Evolutionary conservation across 2,329 filamentous ascomycete species (phyloP).

Genomic region (Pyrenochaeta sp.): DNA sequence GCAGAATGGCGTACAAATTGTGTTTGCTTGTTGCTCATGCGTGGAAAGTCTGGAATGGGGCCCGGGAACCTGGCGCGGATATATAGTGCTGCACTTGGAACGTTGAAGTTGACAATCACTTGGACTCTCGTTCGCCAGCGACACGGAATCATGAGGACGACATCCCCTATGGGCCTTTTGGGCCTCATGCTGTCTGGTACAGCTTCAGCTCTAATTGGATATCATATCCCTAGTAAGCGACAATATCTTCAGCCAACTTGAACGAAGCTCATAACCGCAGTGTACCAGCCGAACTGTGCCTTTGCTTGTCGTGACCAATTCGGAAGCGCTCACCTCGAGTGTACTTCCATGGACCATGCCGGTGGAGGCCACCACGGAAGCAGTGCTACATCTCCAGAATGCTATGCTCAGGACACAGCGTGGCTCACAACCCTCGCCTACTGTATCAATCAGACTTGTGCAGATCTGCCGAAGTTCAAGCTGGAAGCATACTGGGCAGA

Average conservation of each 20-base stretch:
- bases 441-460: conserved; percentile 37
- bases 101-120: not conserved
- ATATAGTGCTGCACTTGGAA: not conserved
- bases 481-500: conserved; percentile 30
- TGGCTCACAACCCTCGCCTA: conserved; percentile 40
- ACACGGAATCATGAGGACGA: not conserved
- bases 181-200: conserved; percentile 1
- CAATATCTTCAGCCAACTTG: no score
- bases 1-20: not conserved
- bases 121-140: not conserved
- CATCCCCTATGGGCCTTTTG: not conserved
- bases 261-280: not conserved
- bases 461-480: conserved; percentile 17
- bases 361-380: conserved; percentile 8
- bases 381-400: conserved; percentile 26
- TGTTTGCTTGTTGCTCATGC: not conserved
- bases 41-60: not conserved
- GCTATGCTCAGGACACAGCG: conserved; percentile 29
- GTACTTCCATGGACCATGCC: conserved; percentile 9
- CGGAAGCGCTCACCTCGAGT: conserved; percentile 5
- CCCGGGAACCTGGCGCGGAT: not conserved
- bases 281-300: conserved; percentile 22
- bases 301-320: conserved; percentile 30
- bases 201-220: conserved; percentile 1
- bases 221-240: not conserved